Conservation (phyloP, 2,329 filamentous ascomycete genomes). For the Beauveria sp. region DNA sequence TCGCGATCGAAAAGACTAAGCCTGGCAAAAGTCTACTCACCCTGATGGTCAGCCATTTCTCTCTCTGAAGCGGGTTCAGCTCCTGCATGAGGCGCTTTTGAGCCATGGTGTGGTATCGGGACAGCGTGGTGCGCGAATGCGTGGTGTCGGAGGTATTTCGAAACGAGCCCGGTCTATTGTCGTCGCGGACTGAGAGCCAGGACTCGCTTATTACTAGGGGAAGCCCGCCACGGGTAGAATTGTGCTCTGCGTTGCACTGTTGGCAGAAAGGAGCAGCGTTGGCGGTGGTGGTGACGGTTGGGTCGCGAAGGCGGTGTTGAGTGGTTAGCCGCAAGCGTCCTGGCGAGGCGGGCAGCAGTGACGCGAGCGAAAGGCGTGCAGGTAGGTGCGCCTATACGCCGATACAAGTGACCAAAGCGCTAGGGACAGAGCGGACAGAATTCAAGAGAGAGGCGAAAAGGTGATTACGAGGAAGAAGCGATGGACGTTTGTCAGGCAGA, state of each 20-base stretch:
- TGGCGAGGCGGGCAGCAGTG: neutral
- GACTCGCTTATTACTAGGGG: neutral
- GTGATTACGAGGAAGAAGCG: neutral
- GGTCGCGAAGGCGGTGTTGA: conserved; percentile 4
- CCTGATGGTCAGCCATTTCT: conserved; percentile 91
- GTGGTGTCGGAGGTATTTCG: neutral
- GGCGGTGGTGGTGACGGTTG: neutral
- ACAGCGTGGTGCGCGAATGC: neutral
- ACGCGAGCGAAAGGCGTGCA: neutral
- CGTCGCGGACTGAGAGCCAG: neutral
- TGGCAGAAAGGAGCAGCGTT: neutral
- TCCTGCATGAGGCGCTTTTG: conserved; percentile 84
- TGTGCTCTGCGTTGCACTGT: neutral
- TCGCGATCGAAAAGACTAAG: neutral
- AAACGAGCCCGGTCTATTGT: neutral
- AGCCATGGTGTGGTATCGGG: conserved; percentile 28
- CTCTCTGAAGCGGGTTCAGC: conserved; percentile 71
- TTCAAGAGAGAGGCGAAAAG: neutral
- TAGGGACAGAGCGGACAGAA: neutral
- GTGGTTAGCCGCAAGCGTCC: neutral
- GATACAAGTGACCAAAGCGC: neutral
- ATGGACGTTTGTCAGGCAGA: conserved; percentile 6
- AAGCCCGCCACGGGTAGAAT: neutral
- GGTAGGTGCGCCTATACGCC: neutral
- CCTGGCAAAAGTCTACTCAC: conserved; percentile 37